Conservation (phyloP, 176 grass and related monocot genomes). For the Otatea glauca region DNA sequence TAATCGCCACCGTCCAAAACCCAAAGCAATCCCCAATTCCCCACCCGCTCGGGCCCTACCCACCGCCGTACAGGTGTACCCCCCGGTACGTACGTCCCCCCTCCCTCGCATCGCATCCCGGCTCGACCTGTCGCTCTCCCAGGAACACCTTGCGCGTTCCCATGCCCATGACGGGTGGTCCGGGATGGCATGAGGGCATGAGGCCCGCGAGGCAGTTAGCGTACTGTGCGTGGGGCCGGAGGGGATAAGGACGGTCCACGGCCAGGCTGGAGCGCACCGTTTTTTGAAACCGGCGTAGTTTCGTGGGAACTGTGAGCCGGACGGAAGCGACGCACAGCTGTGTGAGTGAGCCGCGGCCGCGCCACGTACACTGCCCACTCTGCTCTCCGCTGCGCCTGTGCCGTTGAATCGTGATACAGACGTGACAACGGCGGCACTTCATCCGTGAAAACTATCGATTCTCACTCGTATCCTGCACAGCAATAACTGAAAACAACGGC, state of each 20-base stretch:
- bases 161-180: conserved; percentile 33
- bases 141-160: background rate
- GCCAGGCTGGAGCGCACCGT: conserved; percentile 51
- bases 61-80: conserved; percentile 45
- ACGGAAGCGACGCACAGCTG: background rate
- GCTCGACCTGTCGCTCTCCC: background rate
- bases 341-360: background rate
- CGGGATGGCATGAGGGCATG: background rate
- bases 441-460: background rate
- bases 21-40: too few relatives aligned
- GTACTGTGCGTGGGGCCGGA: background rate
- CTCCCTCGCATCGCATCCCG: background rate
- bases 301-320: background rate
- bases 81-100: conserved; percentile 22
- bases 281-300: conserved; percentile 4
- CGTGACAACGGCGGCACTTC: background rate
- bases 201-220: background rate
- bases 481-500: conserved; percentile 15
- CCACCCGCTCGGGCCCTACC: background rate
- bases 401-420: background rate
- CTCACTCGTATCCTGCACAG: background rate
- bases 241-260: background rate
- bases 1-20: conserved; percentile 23
- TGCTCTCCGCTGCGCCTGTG: background rate
- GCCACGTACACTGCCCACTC: background rate